Evolutionary conservation across 495 filamentous ascomycete genomes (phyloP).

Genomic region (Lasiosphaeria hispida): DNA sequence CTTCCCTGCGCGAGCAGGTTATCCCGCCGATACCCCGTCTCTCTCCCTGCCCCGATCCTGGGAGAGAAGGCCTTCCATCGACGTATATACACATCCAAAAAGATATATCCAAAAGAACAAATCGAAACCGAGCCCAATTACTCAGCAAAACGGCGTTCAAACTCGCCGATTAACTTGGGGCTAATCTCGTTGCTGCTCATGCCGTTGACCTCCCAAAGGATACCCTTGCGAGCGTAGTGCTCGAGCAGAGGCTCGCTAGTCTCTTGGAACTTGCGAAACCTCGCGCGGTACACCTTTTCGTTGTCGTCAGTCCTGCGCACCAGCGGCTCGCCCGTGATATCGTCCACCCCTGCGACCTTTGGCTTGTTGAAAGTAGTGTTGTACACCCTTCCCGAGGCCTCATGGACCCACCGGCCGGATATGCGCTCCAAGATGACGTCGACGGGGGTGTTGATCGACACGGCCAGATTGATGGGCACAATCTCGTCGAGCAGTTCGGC

Average conservation of each 20-base stretch:
- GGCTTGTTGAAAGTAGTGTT: constrained; percentile 91
- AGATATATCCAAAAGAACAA: neutral
- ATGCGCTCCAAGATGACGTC: constrained; percentile 87
- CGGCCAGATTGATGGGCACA: constrained; percentile 88
- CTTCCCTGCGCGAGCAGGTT: too few relatives aligned
- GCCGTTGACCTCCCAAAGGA: constrained; percentile 83
- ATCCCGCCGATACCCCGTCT: too few relatives aligned
- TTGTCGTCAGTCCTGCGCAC: constrained; percentile 82
- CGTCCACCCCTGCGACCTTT: constrained; percentile 75
- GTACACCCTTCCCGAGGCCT: constrained; percentile 86
- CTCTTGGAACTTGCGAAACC: constrained; percentile 80
- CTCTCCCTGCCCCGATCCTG: too few relatives aligned
- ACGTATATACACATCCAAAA: neutral
- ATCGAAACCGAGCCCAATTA: neutral
- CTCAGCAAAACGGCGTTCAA: constrained; percentile 66
- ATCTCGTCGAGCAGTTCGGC: constrained; percentile 72
- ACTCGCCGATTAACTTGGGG: constrained; percentile 76
- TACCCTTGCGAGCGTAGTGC: constrained; percentile 82
- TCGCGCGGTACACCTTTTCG: constrained; percentile 76
- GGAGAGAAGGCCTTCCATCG: neutral
- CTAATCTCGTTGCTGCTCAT: constrained; percentile 91
- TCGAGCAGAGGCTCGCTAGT: constrained; percentile 80
- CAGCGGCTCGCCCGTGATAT: constrained; percentile 85
- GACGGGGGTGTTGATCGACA: constrained; percentile 63
- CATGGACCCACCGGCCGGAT: constrained; percentile 88